Base-by-base conservation (phyloP, 169 alveolate genomes). In the Plasmodium sp. region DNA sequence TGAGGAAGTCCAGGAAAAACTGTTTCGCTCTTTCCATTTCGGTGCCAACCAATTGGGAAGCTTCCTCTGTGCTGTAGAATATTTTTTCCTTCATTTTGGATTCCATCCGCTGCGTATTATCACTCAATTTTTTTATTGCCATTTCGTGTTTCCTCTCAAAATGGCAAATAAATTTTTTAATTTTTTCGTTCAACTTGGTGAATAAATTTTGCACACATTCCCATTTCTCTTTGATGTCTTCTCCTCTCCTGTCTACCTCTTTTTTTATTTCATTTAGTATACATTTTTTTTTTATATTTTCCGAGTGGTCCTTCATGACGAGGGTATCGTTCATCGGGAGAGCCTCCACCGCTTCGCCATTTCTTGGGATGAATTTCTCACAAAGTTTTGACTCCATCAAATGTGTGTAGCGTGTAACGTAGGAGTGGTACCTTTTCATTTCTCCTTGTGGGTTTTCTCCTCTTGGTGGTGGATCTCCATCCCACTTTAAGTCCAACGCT, bases 121-220 rank as follows among this genome's bases (percentile, higher is more conserved):
- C 71, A 77, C 67, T 48, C 67, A 86, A 5, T 18, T 16, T 56
- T 36, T 77, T 75, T 14, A 54, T 62, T 5, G 22, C 58, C n/a
- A 1, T 73, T 34, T 86, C 81, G 67, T 86, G 51, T 77, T 77
- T 77, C 34, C 45, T 77, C 81, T 86, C 93, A 77, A 86, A 86
- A 54, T 75, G 36, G 18, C 10, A 75, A 27, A 56, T 86, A 58
- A 86, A 86, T 2, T 22, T 27, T 75, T 77, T 77, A 3, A 86
- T 86, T 33, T 75, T 18, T 86, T 86, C 77, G 10, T 86, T 86
- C 67, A 86, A 31, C 3, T 74, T 75, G 36, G 82, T 77, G 45
- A 86, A 86, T 18, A 58, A 7, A 48, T 86, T 74, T 86, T 86
- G 80, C 27, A 71, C 71, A 4, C n/a, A 14, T 5, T 6, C n/a